Percentiles rank a stretch among this genome's conserved stretches.
Evolutionary conservation across 2,329 filamentous ascomycete species (phyloP).

Genomic region (Xylaria digitata): DNA sequence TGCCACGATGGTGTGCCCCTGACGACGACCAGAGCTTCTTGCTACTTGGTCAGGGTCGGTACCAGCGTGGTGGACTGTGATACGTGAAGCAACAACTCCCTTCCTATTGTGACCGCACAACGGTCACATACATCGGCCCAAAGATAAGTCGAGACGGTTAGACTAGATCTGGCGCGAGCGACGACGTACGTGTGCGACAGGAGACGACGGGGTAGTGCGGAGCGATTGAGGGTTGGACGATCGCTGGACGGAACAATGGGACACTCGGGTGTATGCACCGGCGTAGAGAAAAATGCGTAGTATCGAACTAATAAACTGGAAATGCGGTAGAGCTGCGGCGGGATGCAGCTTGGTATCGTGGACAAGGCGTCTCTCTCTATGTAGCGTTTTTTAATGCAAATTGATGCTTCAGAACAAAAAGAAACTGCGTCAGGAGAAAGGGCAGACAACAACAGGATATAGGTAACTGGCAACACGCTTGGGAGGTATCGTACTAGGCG

Average conservation of each 20-base stretch:
- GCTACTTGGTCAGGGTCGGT: constrained; percentile 22
- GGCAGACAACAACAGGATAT: constrained; percentile 30
- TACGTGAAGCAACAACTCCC: constrained; percentile 37
- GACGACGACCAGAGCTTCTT: constrained; percentile 29
- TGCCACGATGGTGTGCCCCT: constrained; percentile 39
- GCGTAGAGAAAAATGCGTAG: constrained; percentile 21
- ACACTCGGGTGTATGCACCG: background rate
- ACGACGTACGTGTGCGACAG: constrained; percentile 40
- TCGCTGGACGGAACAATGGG: too few species aligned
- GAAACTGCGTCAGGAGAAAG: constrained; percentile 24
- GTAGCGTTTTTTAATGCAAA: constrained; percentile 17
- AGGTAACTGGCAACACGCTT: constrained; percentile 26
- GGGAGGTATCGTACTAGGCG: constrained; percentile 26
- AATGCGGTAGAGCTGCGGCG: constrained; percentile 20
- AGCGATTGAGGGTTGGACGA: constrained; percentile 4
- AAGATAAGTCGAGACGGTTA: constrained; percentile 22
- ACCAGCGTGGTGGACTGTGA: constrained; percentile 33
- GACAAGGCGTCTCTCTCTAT: constrained; percentile 24
- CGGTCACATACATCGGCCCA: constrained; percentile 41
- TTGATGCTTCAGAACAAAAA: constrained; percentile 22
- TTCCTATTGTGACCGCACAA: constrained; percentile 41
- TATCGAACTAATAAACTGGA: constrained; percentile 22
- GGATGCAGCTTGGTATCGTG: constrained; percentile 18
- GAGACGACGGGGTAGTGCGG: constrained; percentile 28
- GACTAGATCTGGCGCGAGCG: constrained; percentile 22